Evolutionary conservation across 768 basidiomycete species (phyloP).

Genomic region (Tricholomella constricta): DNA sequence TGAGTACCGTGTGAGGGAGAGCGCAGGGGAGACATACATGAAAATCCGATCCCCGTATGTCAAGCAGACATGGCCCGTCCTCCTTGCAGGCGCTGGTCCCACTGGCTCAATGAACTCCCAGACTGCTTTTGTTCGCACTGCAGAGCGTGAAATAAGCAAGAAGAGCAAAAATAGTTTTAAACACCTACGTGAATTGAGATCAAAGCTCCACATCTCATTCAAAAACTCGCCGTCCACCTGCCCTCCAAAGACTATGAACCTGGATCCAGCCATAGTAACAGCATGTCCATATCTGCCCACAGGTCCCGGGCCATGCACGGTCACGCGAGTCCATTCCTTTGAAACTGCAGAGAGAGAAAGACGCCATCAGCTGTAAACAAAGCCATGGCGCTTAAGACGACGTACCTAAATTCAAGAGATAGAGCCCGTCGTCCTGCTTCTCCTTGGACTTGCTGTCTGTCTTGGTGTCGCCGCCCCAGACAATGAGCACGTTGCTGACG

Average conservation of each 20-base stretch:
- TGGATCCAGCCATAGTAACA: slow-evolving; percentile 86
- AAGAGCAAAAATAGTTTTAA: not conserved
- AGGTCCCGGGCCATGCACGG: slow-evolving; percentile 75
- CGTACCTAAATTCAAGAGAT: slow-evolving; percentile 92
- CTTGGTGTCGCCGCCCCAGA: slow-evolving; percentile 99
- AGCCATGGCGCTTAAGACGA: slow-evolving; percentile 15
- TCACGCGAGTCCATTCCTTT: slow-evolving; percentile 92
- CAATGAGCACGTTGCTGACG: slow-evolving; percentile 92
- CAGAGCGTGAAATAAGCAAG: slow-evolving; percentile 9
- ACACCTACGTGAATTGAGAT: slow-evolving; percentile 86
- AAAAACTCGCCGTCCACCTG: slow-evolving; percentile 94
- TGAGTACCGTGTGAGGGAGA: slow-evolving; percentile 12
- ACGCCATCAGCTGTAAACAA: slow-evolving; percentile 5
- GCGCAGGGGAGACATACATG: slow-evolving; percentile 53
- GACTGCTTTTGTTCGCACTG: slow-evolving; percentile 79
- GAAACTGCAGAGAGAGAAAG: slow-evolving; percentile 55
- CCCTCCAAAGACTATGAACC: slow-evolving; percentile 95
- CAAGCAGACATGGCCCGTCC: slow-evolving; percentile 92
- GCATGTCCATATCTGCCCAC: slow-evolving; percentile 95
- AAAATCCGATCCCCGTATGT: slow-evolving; percentile 82
- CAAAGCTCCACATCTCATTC: slow-evolving; percentile 95
- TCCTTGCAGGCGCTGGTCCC: slow-evolving; percentile 66
- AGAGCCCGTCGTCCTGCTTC: slow-evolving; percentile 89
- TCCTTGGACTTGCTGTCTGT: slow-evolving; percentile 68
- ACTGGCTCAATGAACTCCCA: slow-evolving; percentile 82